These are phyloP conservation scores for Pseudoneurospora amorphoporcata DNA, from an alignment of 495 filamentous ascomycete species.

Conservation along the genomic window DNA sequence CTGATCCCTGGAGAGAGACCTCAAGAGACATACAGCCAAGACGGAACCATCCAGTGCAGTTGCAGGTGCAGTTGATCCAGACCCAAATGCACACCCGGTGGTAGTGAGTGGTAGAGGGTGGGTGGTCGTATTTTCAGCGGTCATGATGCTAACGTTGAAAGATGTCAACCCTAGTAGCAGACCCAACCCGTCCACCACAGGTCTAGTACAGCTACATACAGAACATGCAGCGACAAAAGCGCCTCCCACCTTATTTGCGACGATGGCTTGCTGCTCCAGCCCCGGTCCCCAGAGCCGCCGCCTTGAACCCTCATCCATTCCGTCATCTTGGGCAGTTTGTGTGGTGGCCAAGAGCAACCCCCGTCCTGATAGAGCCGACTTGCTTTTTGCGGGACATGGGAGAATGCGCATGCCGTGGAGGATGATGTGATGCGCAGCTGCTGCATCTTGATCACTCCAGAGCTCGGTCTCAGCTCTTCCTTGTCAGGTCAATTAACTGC, in stretches of 20 bases:
- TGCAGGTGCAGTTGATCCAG: neutral
- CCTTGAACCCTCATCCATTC: neutral
- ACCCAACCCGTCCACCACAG: neutral
- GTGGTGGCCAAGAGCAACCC: neutral
- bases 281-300: neutral
- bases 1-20: slow-evolving; percentile 13
- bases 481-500: neutral
- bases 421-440: neutral
- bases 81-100: neutral
- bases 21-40: slow-evolving; percentile 11
- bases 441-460: neutral
- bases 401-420: neutral
- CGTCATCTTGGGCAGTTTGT: neutral
- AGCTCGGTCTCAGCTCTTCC: neutral
- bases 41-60: slow-evolving; percentile 6
- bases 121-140: neutral
- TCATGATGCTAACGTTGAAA: neutral
- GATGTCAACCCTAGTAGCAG: neutral
- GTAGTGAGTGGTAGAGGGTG: too few species aligned
- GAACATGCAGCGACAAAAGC: neutral
- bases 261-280: neutral
- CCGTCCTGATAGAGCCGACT: neutral
- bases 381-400: neutral
- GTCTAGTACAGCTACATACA: neutral
- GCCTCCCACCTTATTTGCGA: neutral